These are phyloP conservation scores for Lentinula aciculospora DNA, from an alignment of 768 basidiomycete species.

Conservation along the genomic window DNA sequence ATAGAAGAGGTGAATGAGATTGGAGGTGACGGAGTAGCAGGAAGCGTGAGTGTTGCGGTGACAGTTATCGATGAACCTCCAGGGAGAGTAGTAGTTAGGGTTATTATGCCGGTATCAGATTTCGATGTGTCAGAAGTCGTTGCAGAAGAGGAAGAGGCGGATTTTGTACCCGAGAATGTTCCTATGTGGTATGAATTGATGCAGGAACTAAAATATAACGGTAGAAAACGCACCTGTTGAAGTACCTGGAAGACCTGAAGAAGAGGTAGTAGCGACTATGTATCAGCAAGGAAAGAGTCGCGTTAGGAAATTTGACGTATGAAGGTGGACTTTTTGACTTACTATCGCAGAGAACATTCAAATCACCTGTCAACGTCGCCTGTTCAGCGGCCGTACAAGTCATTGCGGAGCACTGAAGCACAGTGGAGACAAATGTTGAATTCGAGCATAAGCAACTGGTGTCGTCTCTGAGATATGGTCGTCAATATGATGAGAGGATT, in stretches of 20 bases:
- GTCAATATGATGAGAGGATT: background rate
- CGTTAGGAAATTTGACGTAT: background rate
- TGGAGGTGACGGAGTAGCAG: background rate
- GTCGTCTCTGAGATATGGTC: background rate
- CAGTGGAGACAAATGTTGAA: background rate
- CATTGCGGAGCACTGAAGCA: background rate
- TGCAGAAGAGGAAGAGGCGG: background rate
- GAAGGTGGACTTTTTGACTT: background rate
- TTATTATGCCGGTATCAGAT: background rate
- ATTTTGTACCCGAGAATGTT: background rate
- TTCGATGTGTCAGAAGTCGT: background rate
- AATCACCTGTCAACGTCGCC: background rate
- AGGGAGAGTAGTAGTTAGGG: background rate
- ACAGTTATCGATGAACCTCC: background rate
- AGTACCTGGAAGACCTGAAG: background rate
- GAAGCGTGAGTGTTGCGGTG: background rate
- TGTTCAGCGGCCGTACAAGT: background rate
- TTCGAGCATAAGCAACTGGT: background rate
- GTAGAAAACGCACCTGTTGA: background rate
- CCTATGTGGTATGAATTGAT: background rate
- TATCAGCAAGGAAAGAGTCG: background rate
- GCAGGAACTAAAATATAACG: background rate
- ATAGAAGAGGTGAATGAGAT: background rate
- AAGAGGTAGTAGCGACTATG: background rate
- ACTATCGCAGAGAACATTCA: background rate